These are phyloP conservation scores for Leucoagaricus sp. DNA, from an alignment of 1,284 basidiomycete species.

Conservation along the genomic window DNA sequence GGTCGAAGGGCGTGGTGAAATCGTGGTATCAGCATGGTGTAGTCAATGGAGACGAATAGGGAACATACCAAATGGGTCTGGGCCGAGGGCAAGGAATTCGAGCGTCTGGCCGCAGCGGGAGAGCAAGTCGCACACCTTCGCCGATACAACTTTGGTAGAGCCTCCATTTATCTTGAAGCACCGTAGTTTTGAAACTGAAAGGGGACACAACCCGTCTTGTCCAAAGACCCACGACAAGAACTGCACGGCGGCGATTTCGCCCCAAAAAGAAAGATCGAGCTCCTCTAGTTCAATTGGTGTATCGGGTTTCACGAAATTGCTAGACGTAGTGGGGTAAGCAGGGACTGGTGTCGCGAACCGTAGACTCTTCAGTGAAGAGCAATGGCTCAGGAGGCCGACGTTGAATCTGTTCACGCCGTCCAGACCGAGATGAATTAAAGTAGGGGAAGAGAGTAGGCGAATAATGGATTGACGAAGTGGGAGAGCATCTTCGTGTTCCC, in stretches of 20 bases:
- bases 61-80: background rate
- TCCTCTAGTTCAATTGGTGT: background rate
- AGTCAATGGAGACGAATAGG: background rate
- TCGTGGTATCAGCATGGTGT: too few relatives aligned
- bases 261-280: background rate
- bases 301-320: background rate
- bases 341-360: background rate
- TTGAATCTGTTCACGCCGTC: background rate
- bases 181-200: background rate
- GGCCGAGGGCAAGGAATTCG: background rate
- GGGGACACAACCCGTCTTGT: background rate
- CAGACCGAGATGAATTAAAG: background rate
- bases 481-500: background rate
- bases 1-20: too few relatives aligned
- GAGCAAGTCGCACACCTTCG: background rate
- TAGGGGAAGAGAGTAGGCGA: background rate
- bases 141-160: background rate
- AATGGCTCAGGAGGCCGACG: background rate
- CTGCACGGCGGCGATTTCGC: background rate
- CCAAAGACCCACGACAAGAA: constrained; percentile 5
- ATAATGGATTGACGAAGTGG: background rate
- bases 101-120: background rate
- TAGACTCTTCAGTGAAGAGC: background rate
- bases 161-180: background rate
- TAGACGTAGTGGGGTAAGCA: background rate